These are phyloP conservation scores for Cucurbita ficifolia DNA, from an alignment of 306 rosid species.

Conservation along the genomic window DNA sequence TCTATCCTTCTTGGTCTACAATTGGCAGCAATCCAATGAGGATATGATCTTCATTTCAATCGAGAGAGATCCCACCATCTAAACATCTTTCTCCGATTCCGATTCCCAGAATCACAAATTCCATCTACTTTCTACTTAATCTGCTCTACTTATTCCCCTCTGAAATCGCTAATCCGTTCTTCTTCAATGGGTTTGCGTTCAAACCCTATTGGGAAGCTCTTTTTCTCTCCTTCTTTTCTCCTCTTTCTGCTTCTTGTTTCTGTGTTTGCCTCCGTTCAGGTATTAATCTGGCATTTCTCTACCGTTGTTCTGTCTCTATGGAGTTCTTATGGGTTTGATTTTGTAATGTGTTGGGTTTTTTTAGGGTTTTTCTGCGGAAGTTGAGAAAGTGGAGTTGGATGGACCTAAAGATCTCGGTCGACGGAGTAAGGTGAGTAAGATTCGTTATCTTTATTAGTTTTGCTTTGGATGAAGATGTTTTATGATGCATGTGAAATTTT, in stretches of 20 bases:
- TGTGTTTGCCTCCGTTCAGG: constrained; percentile 17
- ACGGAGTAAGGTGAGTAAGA: constrained; percentile 49
- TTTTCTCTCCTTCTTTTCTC: neutral
- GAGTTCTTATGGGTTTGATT: neutral
- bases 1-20: neutral
- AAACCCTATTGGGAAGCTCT: neutral
- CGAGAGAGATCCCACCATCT: neutral
- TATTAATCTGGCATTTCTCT: constrained; percentile 7
- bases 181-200: constrained; percentile 8
- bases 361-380: constrained; percentile 34
- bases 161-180: neutral
- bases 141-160: neutral
- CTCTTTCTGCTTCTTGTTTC: neutral
- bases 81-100: neutral
- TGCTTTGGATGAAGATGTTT: neutral
- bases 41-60: constrained; percentile 2
- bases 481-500: neutral
- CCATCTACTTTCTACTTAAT: neutral
- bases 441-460: neutral
- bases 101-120: neutral
- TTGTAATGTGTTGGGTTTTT: constrained; percentile 7
- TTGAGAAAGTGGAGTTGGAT: constrained; percentile 19
- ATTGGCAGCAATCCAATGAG: neutral
- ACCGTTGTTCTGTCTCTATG: neutral
- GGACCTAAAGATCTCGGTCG: constrained; percentile 76